A percentile compares a stretch with the other conserved stretches of the same genome.
phyloP scores from a whole-genome alignment of 2,329 filamentous ascomycete genomes.

The Monilinia fructigena region DNA sequence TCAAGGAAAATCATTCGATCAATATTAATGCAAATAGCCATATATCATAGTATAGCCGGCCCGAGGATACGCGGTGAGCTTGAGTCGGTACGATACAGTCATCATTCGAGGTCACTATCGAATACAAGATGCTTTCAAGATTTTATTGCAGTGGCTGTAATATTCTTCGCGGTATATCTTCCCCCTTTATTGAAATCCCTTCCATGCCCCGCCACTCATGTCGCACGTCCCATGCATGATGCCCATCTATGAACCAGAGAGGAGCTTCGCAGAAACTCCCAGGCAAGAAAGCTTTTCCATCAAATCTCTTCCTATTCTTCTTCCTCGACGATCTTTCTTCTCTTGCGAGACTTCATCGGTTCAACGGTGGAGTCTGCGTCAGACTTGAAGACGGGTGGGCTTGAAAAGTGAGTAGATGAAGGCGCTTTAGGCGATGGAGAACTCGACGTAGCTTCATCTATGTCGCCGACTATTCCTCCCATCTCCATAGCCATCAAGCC shows the following conservation, averaged over 20 bases:
- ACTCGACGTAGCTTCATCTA: too few species aligned
- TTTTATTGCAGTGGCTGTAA: background rate
- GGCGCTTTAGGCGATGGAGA: background rate
- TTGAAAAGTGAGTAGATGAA: too few species aligned
- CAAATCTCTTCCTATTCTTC: background rate
- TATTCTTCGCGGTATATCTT: background rate
- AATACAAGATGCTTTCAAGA: background rate
- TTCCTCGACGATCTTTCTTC: background rate
- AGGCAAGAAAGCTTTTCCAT: background rate
- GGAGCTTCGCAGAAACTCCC: background rate
- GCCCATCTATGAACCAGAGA: too few species aligned
- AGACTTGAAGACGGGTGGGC: background rate
- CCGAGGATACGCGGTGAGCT: background rate
- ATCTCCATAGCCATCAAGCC: background rate
- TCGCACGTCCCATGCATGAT: background rate
- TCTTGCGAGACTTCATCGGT: background rate
- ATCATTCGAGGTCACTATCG: background rate
- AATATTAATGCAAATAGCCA: background rate
- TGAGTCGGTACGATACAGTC: background rate
- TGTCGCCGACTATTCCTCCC: background rate
- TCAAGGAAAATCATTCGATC: background rate
- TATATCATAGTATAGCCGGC: background rate
- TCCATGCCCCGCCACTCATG: background rate
- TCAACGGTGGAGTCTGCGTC: accelerated
- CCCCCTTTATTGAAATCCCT: background rate